Base-by-base conservation (phyloP, 768 basidiomycete genomes). In the Boletus insuetus region DNA sequence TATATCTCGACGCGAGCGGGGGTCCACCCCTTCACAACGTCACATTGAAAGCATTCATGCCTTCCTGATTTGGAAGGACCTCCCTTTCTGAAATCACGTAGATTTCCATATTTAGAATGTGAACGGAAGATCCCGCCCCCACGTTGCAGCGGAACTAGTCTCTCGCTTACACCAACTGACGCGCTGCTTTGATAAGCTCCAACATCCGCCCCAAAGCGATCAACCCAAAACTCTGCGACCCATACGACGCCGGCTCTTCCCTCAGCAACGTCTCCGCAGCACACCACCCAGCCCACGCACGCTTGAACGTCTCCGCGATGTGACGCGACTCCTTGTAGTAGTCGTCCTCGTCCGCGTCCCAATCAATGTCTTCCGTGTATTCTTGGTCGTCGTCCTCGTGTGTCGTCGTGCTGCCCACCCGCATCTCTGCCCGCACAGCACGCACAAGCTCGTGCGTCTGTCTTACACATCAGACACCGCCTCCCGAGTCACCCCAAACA, bases 211-310 rank as follows among this genome's bases (percentile, higher is more conserved):
- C 74, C 58, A 81, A 51, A 19, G 77, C 78, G 17, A 81, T 68
- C 53, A 77, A 53, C 11, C 79, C 79, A 46, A 80, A 81, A 58
- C 76, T 77, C 56, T 73, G 73, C 8, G 75, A 64, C 2, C 79
- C 79, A 55, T 73, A 81, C 44, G 48, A 47, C 4, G 24, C 55
- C 16, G 66, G 61, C 14, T 71, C 64, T 0, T 58, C 56, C 43
- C 41, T 48, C 17, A 78, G 38, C 11, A 41, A 45, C 3, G 62
- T 66, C 56, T 73, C 72, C 0, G 76, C 74, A 7, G 72, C 72
- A 6, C 66, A 57, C 80, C 79, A 81, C 0, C 70, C 80, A 1
- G 73, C 74, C 73, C 74, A 79, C 14, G 76, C 72, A 17, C 79
- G 76, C 55, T 58, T 63, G 55, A 77, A 76, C 39, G 58, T 54